Base-by-base conservation (phyloP, 495 filamentous ascomycete genomes). In the Venustampulla echinocandica region DNA sequence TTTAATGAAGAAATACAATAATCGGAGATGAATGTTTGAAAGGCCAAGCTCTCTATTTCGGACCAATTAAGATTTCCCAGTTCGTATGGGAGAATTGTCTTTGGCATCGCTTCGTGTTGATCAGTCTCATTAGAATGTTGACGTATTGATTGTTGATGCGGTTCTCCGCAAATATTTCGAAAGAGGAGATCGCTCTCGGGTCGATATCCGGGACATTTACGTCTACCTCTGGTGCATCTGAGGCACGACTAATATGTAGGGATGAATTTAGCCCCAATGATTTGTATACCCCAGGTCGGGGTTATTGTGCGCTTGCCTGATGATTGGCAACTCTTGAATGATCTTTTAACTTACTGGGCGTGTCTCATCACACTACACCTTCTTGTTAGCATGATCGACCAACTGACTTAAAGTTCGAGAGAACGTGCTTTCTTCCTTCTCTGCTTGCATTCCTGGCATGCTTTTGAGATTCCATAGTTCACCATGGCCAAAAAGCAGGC, bases 321-420 rank as follows among this genome's bases (percentile, higher is more conserved):
- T 41, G 14, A 41, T 20, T 41, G 20, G 14, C 38, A 41, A 20
- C 19, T 41, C 20, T 20, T 9, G 38, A 23, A 41, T 41, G 38
- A 23, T 20, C 10, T 20, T 20, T 20, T 20, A 23, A 23, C 38
- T 41, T 41, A 41, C 38, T 9, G 38, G 38, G 20, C 38, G 38
- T 20, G 38, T 41, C 20, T 41, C 38, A 41, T 41, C 38, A 41
- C 38, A 41, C 38, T 41, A 30, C 27, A 30, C 27, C 27, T 30
- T 30, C 7, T 30, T 30, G 13, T 30, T 30, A 30, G 38, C 14
- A 41, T 41, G 38, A 18, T 20, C 14, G 14, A 20, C 23, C 23
- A 41, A 4, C 23, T 41, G 23, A 20, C 14, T 41, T 19, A 9
- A 23, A 41, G 20, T 41, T 41, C 10, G 38, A 19, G 20, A 23